Percentiles rank a stretch among this genome's conserved stretches.
These are phyloP conservation scores for Tylopilus felleus DNA, from an alignment of 768 basidiomycete species.

Conservation along the genomic window DNA sequence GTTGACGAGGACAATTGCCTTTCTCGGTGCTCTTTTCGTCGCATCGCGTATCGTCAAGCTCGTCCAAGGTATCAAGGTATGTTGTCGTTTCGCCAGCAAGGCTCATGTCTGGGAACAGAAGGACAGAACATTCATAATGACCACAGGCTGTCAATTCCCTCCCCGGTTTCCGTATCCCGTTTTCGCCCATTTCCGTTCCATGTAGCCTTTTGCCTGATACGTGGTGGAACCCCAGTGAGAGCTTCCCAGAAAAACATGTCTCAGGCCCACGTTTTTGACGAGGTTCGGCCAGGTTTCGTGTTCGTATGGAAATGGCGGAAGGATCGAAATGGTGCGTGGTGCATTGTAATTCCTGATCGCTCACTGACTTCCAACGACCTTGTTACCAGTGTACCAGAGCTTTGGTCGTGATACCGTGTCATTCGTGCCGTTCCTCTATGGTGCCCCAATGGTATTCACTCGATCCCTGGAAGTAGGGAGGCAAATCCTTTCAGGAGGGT, in stretches of 20 bases:
- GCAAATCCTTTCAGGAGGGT: slow-evolving; percentile 8
- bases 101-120: neutral
- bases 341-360: neutral
- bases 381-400: slow-evolving; percentile 9
- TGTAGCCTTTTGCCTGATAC: slow-evolving; percentile 1
- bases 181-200: slow-evolving; percentile 7
- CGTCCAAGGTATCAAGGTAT: slow-evolving; percentile 13
- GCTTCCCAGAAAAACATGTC: neutral
- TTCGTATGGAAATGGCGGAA: slow-evolving; percentile 21
- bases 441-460: slow-evolving; percentile 13
- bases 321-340: slow-evolving; percentile 11
- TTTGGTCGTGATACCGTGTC: slow-evolving; percentile 17
- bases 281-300: neutral
- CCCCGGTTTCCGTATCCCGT: slow-evolving; percentile 15
- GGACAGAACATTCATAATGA: neutral
- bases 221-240: slow-evolving; percentile 21
- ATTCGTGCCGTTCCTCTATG: slow-evolving; percentile 15
- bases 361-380: neutral
- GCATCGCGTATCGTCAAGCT: slow-evolving; percentile 17
- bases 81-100: neutral
- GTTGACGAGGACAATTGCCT: neutral
- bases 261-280: neutral
- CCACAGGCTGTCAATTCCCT: slow-evolving; percentile 10
- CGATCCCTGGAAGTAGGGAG: slow-evolving; percentile 17
- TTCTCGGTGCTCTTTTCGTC: slow-evolving; percentile 5